Evolutionary conservation across 2,329 filamentous ascomycete genomes (phyloP), one percentile per base, ranked within the genome.

Genomic region (Monilinia fructigena): DNA sequence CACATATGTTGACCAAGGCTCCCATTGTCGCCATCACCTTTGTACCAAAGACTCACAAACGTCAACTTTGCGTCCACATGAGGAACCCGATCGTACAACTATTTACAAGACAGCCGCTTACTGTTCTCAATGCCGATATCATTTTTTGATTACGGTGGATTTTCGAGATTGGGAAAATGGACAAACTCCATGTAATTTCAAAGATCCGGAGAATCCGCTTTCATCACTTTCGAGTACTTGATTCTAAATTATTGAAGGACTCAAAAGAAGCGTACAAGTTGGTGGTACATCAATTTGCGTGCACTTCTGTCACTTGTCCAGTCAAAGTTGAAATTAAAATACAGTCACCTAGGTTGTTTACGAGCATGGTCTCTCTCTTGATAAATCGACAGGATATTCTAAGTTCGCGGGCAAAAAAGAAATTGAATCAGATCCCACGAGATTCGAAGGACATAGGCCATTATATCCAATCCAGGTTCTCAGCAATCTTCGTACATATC

Each of bases 41-140:
- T 79, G 82, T 55, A 79, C 79, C 55, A 89, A 90, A 74, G 68
- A 77, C 26, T 78, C 80, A 55, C 86, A 89, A 75, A 85, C 83
- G 64, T 75, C 78, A 42, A 74, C 82, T 67, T 77, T 77, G 55
- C 72, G 66, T 23, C 75, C 77, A 14, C 80, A 82, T 66, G 74
- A 77, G 40, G 73, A 76, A 42, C 75, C 78, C 47, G 75, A 77
- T 67, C 70, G 70, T 42, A 68, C 75, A 8, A 80, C 81, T 3
- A 74, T 80, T 56, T 86, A 84, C 74, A 85, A 82, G 70, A 79
- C 89, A 38, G 83, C 87, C 20, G 81, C 86, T 4, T 82, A 86
- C 70, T 91, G 89, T 76, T 77, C 80, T 66, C 80, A 79, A 67
- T 91, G 89, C 74, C 83, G 85, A 62, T 81, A 82, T 72, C 88